Evolutionary conservation across 176 grass and related monocot genomes (phyloP).

Genomic region (Cocos nucifera): DNA sequence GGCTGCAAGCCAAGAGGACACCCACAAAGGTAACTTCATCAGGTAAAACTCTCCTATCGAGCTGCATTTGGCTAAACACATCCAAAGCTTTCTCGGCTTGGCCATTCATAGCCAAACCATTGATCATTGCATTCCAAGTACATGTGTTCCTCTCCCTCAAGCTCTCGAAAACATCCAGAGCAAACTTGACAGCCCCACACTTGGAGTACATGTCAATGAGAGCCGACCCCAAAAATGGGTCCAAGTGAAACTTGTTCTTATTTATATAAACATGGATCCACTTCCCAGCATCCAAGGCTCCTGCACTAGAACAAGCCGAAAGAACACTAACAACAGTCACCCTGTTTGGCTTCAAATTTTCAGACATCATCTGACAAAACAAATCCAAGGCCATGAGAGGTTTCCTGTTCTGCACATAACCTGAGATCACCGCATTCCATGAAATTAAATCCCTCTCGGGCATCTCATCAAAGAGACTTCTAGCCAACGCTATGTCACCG

Average conservation of each 20-base stretch:
- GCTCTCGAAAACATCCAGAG: conserved; percentile 4
- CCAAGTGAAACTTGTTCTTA: background rate
- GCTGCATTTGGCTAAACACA: conserved; percentile 14
- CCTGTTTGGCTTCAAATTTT: background rate
- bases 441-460: conserved; percentile 10
- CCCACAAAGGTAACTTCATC: conserved; percentile 17
- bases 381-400: conserved; percentile 15
- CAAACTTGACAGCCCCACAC: conserved; percentile 12
- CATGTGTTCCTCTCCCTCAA: background rate
- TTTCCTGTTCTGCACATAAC: conserved; percentile 11
- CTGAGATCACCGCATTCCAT: conserved; percentile 20
- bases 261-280: conserved; percentile 1
- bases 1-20: conserved; percentile 19
- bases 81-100: conserved; percentile 8
- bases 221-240: conserved; percentile 9
- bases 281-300: conserved; percentile 1
- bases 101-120: conserved; percentile 14
- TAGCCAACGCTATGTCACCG: no score
- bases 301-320: conserved; percentile 3
- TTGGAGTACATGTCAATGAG: conserved; percentile 22
- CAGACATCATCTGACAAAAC: conserved; percentile 6
- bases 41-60: conserved; percentile 4
- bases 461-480: conserved; percentile 15
- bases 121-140: conserved; percentile 11
- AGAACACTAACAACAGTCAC: conserved; percentile 9